Base-by-base conservation (phyloP, 345 rosid genomes). In the Euphorbia tirucalli region DNA sequence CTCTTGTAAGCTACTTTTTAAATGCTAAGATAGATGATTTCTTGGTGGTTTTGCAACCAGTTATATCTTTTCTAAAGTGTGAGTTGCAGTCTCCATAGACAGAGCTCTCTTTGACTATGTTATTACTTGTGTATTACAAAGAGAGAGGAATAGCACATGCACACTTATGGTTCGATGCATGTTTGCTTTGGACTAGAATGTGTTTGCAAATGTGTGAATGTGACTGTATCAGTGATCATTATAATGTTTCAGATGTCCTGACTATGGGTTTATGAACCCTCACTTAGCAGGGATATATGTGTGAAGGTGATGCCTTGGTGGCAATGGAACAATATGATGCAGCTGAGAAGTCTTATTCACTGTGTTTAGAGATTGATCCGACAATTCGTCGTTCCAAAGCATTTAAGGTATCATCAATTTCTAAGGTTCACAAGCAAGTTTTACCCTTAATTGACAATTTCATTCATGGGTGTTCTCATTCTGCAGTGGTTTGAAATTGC, bases 221-320 rank as follows among this genome's bases (percentile, higher is more conserved):
- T 22, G 31, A 18, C 1, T n/a, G n/a, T 18, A 30, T 48, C 24
- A 21, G 0, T 10, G 32, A 39, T n/a, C 14, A 9, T 14, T 25
- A 58, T 61, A 25, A n/a, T 46, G 44, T 22, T 61, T 8, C 15
- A 24, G 25, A 58, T 70, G 19, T 70, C 43, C 13, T 56, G 37
- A 19, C 37, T 25, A 41, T 67, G 3, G n/a, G 30, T 73, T 37
- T 10, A 30, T 32, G 21, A 1, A 11, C 27, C 64, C 22, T 19
- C 24, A 43, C 71, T 19, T 64, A 44, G 25, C 84, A 93, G 96
- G 85, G 88, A 50, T 81, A 91, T 55, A 61, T 91, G n/a, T 82
- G 92, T 69, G 87, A 91, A 83, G 98, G 97, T 72, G 96, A 93
- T 87, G 83, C 82, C 32, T 85, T 85, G 72, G 65, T 91, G 71